phyloP scores from a whole-genome alignment of 1,284 basidiomycete genomes.

The Ustanciosporium gigantosporum region DNA sequence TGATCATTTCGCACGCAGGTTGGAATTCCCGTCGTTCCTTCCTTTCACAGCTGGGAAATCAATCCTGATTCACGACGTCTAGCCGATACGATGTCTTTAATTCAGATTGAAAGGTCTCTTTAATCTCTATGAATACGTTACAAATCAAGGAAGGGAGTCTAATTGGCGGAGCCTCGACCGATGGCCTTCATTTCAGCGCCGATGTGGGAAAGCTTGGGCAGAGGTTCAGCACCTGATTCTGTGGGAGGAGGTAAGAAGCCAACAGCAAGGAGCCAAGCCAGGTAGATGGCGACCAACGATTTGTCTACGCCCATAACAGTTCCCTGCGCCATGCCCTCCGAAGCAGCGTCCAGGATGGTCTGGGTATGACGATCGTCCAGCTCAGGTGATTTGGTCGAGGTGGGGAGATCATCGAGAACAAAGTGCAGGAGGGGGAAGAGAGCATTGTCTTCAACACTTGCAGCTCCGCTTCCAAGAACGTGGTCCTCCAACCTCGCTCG shows the following conservation, averaged over 20 bases:
- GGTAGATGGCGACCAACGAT: slow-evolving; percentile 78
- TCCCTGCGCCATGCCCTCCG: slow-evolving; percentile 60
- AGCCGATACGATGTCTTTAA: too few relatives aligned
- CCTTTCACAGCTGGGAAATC: too few relatives aligned
- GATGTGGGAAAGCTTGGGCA: slow-evolving; percentile 47
- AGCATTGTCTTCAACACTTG: slow-evolving; percentile 79
- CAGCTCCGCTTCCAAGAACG: slow-evolving; percentile 68
- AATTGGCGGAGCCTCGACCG: slow-evolving; percentile 57
- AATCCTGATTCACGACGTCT: too few relatives aligned
- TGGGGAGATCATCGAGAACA: slow-evolving; percentile 94
- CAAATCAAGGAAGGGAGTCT: background rate
- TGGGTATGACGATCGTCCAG: slow-evolving; percentile 84
- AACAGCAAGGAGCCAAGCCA: slow-evolving; percentile 90
- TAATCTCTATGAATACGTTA: too few relatives aligned
- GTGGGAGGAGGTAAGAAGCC: slow-evolving; percentile 69
- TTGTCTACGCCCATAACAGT: slow-evolving; percentile 74
- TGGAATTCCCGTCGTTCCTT: too few relatives aligned
- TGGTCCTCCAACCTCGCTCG: slow-evolving; percentile 88
- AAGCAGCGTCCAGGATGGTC: slow-evolving; percentile 68
- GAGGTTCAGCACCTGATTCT: slow-evolving; percentile 16
- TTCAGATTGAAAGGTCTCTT: too few relatives aligned
- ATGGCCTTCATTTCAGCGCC: slow-evolving; percentile 50
- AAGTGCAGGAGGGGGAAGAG: slow-evolving; percentile 96
- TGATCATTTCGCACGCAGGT: too few relatives aligned
- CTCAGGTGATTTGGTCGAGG: slow-evolving; percentile 90